phyloP scores from a whole-genome alignment of 2,329 filamentous ascomycete genomes.

The Xylariaceae sp. region DNA sequence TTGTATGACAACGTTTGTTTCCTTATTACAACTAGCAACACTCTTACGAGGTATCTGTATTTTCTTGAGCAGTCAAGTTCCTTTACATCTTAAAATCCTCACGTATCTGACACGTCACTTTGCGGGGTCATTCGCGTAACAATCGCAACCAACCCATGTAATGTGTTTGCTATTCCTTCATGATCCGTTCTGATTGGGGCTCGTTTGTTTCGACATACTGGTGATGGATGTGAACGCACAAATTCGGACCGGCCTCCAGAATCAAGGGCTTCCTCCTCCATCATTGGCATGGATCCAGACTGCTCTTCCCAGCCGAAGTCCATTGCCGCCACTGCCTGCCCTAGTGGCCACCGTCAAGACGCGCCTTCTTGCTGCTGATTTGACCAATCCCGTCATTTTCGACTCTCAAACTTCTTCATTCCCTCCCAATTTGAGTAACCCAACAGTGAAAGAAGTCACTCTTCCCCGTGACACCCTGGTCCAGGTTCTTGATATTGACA shows the following conservation, averaged over 20 bases:
- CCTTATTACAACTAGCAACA: too few species aligned
- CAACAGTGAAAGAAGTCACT: constrained; percentile 49
- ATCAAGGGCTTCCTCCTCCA: constrained; percentile 51
- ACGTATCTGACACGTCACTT: background rate
- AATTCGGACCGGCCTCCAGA: constrained; percentile 46
- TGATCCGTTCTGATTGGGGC: background rate
- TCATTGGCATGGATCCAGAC: constrained; percentile 58
- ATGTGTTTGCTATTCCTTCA: background rate
- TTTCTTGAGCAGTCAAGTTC: too few species aligned
- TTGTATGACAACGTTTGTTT: too few species aligned
- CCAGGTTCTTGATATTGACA: constrained; percentile 83
- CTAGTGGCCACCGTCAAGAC: constrained; percentile 76
- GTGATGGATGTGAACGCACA: constrained; percentile 42
- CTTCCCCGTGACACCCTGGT: constrained; percentile 64
- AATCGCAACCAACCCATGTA: background rate
- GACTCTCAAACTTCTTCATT: constrained; percentile 39
- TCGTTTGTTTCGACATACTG: background rate
- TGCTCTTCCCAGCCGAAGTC: constrained; percentile 55
- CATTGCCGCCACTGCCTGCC: constrained; percentile 61
- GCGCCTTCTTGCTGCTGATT: constrained; percentile 73
- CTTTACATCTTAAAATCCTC: too few species aligned
- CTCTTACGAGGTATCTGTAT: too few species aligned
- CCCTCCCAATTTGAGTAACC: constrained; percentile 54
- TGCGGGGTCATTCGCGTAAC: too few species aligned
- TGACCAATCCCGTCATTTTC: constrained; percentile 57